A percentile compares a stretch with the other conserved stretches of the same genome.
Evolutionary conservation across 2,329 filamentous ascomycete species (phyloP).

Genomic region (Talaromyces albobiverticillius): DNA sequence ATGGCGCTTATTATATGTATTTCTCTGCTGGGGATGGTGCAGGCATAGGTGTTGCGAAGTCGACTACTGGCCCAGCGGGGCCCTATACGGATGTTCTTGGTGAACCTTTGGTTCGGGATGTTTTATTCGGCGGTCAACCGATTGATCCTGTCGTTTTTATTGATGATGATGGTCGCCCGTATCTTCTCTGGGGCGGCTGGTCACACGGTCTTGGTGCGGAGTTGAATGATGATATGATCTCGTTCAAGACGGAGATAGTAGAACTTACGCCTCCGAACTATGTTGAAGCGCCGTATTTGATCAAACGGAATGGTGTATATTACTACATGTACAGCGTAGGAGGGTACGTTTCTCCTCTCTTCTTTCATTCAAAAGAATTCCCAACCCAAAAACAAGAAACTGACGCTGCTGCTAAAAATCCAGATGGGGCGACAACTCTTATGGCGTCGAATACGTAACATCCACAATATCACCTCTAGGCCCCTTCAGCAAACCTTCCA

Average conservation of each 20-base stretch:
- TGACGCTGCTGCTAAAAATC: not conserved
- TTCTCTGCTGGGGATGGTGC: slow-evolving; percentile 50
- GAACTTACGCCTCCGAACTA: slow-evolving; percentile 50
- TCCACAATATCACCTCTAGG: slow-evolving; percentile 36
- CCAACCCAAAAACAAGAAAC: too few species aligned
- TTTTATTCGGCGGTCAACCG: slow-evolving; percentile 48
- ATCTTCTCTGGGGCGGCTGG: slow-evolving; percentile 47
- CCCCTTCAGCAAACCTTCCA: slow-evolving; percentile 36
- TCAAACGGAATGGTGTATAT: slow-evolving; percentile 42
- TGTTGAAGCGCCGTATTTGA: slow-evolving; percentile 45
- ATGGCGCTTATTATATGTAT: slow-evolving; percentile 51
- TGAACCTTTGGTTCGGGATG: slow-evolving; percentile 42
- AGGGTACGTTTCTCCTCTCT: slow-evolving; percentile 21
- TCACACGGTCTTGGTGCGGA: slow-evolving; percentile 44
- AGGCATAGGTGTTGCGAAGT: slow-evolving; percentile 43
- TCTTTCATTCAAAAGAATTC: not conserved
- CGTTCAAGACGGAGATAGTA: slow-evolving; percentile 42
- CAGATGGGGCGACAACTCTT: slow-evolving; percentile 47
- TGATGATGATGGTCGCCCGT: slow-evolving; percentile 41
- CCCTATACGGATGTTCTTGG: slow-evolving; percentile 45
- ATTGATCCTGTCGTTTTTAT: slow-evolving; percentile 48
- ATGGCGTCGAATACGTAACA: slow-evolving; percentile 46
- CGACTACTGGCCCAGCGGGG: slow-evolving; percentile 33
- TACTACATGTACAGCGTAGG: slow-evolving; percentile 49
- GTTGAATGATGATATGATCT: slow-evolving; percentile 44